Evolutionary conservation across 495 filamentous ascomycete species (phyloP).

Genomic region (Thozetella sp.): DNA sequence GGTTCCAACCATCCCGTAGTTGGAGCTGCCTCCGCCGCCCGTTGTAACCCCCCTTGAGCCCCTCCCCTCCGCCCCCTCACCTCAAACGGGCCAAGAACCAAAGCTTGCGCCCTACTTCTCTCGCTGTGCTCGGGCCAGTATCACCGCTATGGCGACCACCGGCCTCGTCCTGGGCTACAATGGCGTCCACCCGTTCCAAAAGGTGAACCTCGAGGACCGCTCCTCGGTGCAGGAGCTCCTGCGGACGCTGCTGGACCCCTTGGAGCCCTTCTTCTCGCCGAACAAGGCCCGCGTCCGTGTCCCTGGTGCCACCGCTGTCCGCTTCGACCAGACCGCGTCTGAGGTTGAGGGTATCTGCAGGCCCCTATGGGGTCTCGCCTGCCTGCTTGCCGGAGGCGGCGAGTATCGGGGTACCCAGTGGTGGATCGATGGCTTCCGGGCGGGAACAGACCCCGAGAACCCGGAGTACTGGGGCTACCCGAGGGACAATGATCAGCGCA

Average conservation of each 20-base stretch:
- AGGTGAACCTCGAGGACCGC: constrained; percentile 45
- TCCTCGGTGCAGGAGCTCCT: constrained; percentile 60
- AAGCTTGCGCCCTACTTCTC: too few relatives aligned
- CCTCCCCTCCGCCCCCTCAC: too few relatives aligned
- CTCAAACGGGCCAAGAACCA: background rate
- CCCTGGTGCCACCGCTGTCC: constrained; percentile 65
- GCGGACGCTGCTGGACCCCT: constrained; percentile 60
- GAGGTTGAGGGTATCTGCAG: constrained; percentile 77
- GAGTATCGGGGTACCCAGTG: constrained; percentile 61
- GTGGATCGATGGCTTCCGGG: constrained; percentile 68
- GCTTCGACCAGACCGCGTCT: constrained; percentile 75
- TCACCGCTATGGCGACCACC: constrained; percentile 18
- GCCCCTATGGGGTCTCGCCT: constrained; percentile 74
- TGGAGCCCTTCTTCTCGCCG: constrained; percentile 65
- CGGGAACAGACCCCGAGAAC: constrained; percentile 66
- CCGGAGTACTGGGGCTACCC: constrained; percentile 76
- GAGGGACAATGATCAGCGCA: constrained; percentile 75
- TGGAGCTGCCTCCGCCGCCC: too few relatives aligned
- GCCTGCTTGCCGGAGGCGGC: constrained; percentile 65
- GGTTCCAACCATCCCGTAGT: too few relatives aligned
- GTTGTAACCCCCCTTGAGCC: background rate
- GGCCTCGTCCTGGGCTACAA: constrained; percentile 53
- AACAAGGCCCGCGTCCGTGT: constrained; percentile 56
- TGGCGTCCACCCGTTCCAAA: constrained; percentile 49
- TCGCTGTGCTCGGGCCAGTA: background rate